These are phyloP conservation scores for Metarhizium brunneum DNA, from an alignment of 2,329 filamentous ascomycete species.

Conservation along the genomic window DNA sequence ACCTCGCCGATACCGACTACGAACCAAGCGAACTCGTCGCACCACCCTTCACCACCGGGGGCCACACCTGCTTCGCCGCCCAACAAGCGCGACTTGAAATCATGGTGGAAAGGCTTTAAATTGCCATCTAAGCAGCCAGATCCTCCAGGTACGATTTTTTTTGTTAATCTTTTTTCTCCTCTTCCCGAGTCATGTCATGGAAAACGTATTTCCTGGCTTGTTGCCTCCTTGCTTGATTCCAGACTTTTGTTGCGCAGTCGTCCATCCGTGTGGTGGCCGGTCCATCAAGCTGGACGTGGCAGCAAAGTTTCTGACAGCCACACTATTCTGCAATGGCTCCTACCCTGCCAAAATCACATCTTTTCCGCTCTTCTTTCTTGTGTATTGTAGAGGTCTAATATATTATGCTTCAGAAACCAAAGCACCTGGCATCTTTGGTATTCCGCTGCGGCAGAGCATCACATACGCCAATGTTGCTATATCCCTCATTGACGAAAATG, in stretches of 20 bases:
- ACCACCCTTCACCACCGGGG: conserved; percentile 14
- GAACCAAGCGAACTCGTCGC: conserved; percentile 21
- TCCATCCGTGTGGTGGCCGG: not conserved
- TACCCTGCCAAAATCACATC: not conserved
- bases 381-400: not conserved
- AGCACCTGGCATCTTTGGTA: conserved; percentile 79
- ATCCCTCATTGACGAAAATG: conserved; percentile 84
- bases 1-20: conserved; percentile 25
- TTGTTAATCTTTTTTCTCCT: not conserved
- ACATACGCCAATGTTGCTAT: conserved; percentile 97
- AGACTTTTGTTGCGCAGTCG: conserved; percentile 1
- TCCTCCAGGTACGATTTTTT: conserved; percentile 35
- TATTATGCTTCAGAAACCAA: conserved; percentile 28
- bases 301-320: not conserved
- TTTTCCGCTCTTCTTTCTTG: not conserved
- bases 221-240: not conserved
- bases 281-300: not conserved
- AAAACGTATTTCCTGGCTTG: not conserved
- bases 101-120: conserved; percentile 97
- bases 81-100: conserved; percentile 79
- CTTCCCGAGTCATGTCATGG: not conserved
- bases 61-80: conserved; percentile 57
- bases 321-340: not conserved
- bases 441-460: conserved; percentile 89
- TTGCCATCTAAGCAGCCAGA: conserved; percentile 48